Evolutionary conservation across 2,329 filamentous ascomycete species (phyloP).

Genomic region (Sporothrix pallida): DNA sequence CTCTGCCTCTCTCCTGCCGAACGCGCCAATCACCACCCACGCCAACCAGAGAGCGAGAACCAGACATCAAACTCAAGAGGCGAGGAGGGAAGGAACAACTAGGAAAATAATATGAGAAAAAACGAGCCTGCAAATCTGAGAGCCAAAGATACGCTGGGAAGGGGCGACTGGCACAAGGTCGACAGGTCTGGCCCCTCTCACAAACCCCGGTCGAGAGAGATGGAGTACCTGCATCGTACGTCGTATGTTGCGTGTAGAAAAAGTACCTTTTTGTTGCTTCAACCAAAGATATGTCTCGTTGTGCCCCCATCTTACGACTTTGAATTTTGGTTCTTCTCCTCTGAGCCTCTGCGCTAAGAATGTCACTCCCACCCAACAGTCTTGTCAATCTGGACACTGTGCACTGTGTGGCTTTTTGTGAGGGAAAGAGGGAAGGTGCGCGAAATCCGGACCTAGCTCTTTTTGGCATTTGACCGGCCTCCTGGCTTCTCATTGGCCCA

Average conservation of each 20-base stretch:
- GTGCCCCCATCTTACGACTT: not conserved
- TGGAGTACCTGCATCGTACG: slow-evolving; percentile 7
- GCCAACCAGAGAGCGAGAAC: not conserved
- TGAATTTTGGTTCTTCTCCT: not conserved
- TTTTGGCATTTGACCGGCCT: slow-evolving; percentile 14
- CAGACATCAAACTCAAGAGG: not conserved
- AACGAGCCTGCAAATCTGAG: not conserved
- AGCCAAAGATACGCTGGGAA: not conserved
- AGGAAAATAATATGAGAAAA: too few species aligned
- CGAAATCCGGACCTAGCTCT: not conserved
- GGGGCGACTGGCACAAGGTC: too few species aligned
- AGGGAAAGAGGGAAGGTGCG: too few species aligned
- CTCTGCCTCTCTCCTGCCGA: slow-evolving; percentile 7
- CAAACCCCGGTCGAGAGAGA: not conserved
- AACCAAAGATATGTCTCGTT: not conserved
- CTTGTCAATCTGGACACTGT: not conserved
- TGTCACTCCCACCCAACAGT: not conserved
- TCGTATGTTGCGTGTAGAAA: slow-evolving; percentile 13
- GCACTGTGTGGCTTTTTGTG: not conserved
- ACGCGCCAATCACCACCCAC: slow-evolving; percentile 27
- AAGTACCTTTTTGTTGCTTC: not conserved
- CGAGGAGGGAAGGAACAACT: too few species aligned
- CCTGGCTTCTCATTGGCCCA: not conserved
- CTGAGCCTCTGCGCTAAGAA: not conserved
- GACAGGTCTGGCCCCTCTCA: not conserved